Base-by-base conservation (phyloP, 2,329 filamentous ascomycete genomes). In the Lomentospora prolificans region DNA sequence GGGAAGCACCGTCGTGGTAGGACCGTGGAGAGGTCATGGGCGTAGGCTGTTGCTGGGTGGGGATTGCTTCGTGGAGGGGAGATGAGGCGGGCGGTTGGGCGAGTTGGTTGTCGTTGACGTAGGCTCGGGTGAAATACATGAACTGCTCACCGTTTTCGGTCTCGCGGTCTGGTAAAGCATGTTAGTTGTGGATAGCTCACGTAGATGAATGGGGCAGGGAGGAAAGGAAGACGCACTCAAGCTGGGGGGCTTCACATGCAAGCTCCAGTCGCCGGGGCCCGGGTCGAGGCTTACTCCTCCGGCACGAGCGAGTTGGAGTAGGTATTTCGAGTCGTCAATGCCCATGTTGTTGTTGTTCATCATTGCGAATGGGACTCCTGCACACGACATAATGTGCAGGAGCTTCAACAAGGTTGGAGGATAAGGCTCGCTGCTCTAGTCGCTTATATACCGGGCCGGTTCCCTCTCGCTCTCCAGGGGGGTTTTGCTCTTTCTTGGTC, bases 201-300 rank as follows among this genome's bases (percentile, higher is more conserved):
- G 41, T 12, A 46, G 19, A 6, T 8, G 14, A 9, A 9, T 4
- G 41, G 14, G 19, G 8, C 6, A 22, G 12, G 19, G 41, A 46
- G 19, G 41, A 46, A 46, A 22, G 41, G 41, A 22, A 24, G 19
- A 46, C n/a, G 1, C 31, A 41, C 51, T 39, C 36, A 19, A 8
- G 10, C 24, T 44, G 5, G 31, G 33, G 2, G 19, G 33, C 10
- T 41, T 53, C 19, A 53, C 51, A 17, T 19, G 31, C 12, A 33
- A 12, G 33, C 50, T 52, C 51, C 51, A 53, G 51, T 53, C 51
- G 14, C 51, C 51, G 12, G 51, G 51, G 22, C 31, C 28, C 12
- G n/a, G 31, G n/a, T 30, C 31, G 17, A 53, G 25, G 3, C 25
- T 41, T 10, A 53, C 25, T 12, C 27, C 51, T 14, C 28, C 51